Evolutionary conservation across 2,329 filamentous ascomycete genomes (phyloP).

Genomic region (Claviceps citrina): DNA sequence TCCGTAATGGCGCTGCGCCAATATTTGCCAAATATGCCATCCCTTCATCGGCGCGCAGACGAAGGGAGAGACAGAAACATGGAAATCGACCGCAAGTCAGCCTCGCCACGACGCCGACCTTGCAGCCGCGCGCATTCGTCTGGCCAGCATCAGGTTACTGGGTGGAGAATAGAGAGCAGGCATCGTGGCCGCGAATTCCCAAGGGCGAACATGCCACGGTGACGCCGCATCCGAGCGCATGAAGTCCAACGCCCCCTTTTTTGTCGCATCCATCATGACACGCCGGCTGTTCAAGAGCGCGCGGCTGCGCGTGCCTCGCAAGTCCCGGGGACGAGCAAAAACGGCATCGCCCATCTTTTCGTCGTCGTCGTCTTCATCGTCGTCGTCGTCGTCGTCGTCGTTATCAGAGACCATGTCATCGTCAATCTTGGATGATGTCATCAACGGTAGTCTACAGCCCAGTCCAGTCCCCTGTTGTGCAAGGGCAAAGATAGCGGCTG

Average conservation of each 20-base stretch:
- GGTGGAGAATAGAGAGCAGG: too few species aligned
- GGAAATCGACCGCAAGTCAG: neutral
- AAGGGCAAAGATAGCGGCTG: neutral
- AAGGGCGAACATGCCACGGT: neutral
- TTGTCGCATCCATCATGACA: conserved; percentile 8
- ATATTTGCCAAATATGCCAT: neutral
- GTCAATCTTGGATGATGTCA: conserved; percentile 2
- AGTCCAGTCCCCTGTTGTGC: neutral
- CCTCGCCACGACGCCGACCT: neutral
- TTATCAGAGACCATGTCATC: conserved; percentile 2
- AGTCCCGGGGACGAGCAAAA: neutral
- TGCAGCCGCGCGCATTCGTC: neutral
- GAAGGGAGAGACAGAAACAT: neutral
- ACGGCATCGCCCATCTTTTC: neutral
- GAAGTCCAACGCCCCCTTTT: conserved; percentile 3
- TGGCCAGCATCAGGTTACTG: too few species aligned
- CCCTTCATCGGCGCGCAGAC: neutral
- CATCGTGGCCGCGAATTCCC: neutral
- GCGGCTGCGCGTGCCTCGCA: conserved; percentile 4
- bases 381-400: neutral
- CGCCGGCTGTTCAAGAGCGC: conserved; percentile 6
- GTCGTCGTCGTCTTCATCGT: neutral
- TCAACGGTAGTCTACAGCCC: conserved; percentile 7
- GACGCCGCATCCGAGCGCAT: neutral
- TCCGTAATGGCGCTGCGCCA: neutral